Evolutionary conservation across 1,284 basidiomycete species (phyloP).

Genomic region (Ustilago esculenta): DNA sequence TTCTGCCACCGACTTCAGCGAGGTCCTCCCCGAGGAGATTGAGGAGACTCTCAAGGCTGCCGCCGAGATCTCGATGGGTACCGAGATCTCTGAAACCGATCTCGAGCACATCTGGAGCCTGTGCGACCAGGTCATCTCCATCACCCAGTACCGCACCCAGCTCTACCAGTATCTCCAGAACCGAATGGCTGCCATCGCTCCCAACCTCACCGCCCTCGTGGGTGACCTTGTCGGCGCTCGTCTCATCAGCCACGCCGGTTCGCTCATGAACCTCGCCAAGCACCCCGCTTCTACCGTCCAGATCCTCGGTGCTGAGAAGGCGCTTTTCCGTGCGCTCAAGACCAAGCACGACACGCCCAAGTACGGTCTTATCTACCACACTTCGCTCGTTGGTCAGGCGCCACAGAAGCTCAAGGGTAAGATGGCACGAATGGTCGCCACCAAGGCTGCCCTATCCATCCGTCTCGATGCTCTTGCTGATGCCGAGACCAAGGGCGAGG

Average conservation of each 20-base stretch:
- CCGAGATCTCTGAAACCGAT: constrained; percentile 95
- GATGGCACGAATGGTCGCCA: constrained; percentile 99
- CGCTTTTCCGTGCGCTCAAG: constrained; percentile 95
- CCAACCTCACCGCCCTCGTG: constrained; percentile 93
- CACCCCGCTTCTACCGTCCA: constrained; percentile 98
- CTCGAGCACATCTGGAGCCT: constrained; percentile 93
- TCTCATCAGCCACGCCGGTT: constrained; percentile 95
- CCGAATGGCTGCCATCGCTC: constrained; percentile 96
- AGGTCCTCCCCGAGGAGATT: constrained; percentile 85
- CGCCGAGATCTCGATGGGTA: constrained; percentile 94
- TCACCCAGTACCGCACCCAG: constrained; percentile 90
- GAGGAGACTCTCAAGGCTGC: constrained; percentile 90
- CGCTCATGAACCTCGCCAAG: constrained; percentile 91
- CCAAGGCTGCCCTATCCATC: constrained; percentile 87
- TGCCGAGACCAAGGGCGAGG: constrained; percentile 85
- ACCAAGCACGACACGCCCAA: constrained; percentile 99
- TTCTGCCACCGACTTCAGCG: constrained; percentile 81
- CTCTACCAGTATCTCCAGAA: constrained; percentile 94
- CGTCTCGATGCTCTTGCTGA: constrained; percentile 96
- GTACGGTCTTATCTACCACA: constrained; percentile 96
- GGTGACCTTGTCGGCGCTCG: constrained; percentile 96
- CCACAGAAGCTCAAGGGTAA: constrained; percentile 99
- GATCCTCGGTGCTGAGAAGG: constrained; percentile 98
- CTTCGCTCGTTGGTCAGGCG: constrained; percentile 87
- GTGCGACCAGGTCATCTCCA: constrained; percentile 96